Evolutionary conservation across 163 green algal species (phyloP).

Genomic region (Chlorella variabilis): DNA sequence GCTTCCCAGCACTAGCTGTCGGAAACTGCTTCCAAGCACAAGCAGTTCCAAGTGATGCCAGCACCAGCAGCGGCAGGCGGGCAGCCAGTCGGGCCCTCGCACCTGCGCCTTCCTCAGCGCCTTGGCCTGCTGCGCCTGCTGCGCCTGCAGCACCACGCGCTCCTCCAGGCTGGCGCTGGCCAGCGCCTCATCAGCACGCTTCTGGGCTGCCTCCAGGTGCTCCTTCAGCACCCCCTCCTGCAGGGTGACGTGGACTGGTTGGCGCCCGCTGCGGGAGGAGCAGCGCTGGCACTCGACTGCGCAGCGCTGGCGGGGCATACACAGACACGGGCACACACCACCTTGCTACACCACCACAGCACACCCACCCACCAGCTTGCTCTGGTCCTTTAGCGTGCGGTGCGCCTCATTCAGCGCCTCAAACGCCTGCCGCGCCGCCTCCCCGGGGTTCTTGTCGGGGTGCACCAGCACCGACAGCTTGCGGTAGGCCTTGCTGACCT

Average conservation of each 20-base stretch:
- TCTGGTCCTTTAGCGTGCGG: slow-evolving; percentile 63
- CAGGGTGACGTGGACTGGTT: too few relatives aligned
- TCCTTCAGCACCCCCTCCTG: slow-evolving; percentile 70
- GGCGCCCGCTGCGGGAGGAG: too few relatives aligned
- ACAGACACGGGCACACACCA: neutral
- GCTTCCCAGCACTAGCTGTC: too few relatives aligned
- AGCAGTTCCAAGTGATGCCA: too few relatives aligned
- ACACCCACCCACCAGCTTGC: slow-evolving; percentile 44
- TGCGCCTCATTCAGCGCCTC: slow-evolving; percentile 79
- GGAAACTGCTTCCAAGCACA: too few relatives aligned
- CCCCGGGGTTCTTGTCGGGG: slow-evolving; percentile 80
- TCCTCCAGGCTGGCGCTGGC: slow-evolving; percentile 63
- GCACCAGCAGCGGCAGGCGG: too few relatives aligned
- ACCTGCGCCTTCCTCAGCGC: slow-evolving; percentile 66
- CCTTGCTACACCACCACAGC: neutral
- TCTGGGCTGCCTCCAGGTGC: slow-evolving; percentile 44
- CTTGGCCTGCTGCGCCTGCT: slow-evolving; percentile 53
- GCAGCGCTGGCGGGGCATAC: neutral
- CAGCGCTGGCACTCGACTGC: too few relatives aligned
- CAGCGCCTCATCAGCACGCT: slow-evolving; percentile 59
- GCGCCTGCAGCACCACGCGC: slow-evolving; percentile 62
- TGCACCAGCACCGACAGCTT: slow-evolving; percentile 83
- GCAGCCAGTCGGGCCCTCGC: too few relatives aligned
- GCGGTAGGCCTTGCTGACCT: slow-evolving; percentile 77
- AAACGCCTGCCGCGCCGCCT: slow-evolving; percentile 74